A percentile compares a stretch with the other conserved stretches of the same genome.
phyloP scores from a whole-genome alignment of 1,139 yeast genomes.

The Suhomyces wounanorum region DNA sequence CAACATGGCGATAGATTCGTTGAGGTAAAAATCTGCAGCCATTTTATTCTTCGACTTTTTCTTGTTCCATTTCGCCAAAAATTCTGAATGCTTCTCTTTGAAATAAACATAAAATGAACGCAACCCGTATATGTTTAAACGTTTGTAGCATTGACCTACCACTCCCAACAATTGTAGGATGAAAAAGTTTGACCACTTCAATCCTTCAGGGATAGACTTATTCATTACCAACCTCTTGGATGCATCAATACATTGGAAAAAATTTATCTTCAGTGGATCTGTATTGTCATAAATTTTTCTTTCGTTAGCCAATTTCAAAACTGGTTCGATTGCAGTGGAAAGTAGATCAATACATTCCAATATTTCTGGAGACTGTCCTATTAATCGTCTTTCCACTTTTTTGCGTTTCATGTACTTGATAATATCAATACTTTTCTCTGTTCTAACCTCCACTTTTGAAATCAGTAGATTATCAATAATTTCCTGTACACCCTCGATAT shows the following conservation, averaged over 20 bases:
- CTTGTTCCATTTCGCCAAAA: conserved; percentile 54
- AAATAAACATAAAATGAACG: conserved; percentile 72
- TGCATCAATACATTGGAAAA: conserved; percentile 72
- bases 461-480: conserved; percentile 73
- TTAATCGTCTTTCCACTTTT: conserved; percentile 58
- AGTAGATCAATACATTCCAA: conserved; percentile 49
- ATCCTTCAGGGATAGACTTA: conserved; percentile 59
- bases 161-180: conserved; percentile 63
- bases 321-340: conserved; percentile 61
- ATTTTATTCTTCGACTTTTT: conserved; percentile 57
- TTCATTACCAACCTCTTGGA: conserved; percentile 57
- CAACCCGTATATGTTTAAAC: conserved; percentile 81
- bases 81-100: conserved; percentile 57
- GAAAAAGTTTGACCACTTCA: conserved; percentile 70
- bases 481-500: conserved; percentile 84
- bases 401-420: conserved; percentile 74
- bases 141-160: conserved; percentile 71
- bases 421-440: conserved; percentile 85
- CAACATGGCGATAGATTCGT: conserved; percentile 48
- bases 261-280: conserved; percentile 69
- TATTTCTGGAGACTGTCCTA: conserved; percentile 55
- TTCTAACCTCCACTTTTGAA: conserved; percentile 79
- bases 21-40: conserved; percentile 60
- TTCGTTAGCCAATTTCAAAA: conserved; percentile 62
- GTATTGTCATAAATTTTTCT: conserved; percentile 61